Evolutionary conservation across 306 rosid species (phyloP).

Genomic region (Casuarina cunninghamiana): DNA sequence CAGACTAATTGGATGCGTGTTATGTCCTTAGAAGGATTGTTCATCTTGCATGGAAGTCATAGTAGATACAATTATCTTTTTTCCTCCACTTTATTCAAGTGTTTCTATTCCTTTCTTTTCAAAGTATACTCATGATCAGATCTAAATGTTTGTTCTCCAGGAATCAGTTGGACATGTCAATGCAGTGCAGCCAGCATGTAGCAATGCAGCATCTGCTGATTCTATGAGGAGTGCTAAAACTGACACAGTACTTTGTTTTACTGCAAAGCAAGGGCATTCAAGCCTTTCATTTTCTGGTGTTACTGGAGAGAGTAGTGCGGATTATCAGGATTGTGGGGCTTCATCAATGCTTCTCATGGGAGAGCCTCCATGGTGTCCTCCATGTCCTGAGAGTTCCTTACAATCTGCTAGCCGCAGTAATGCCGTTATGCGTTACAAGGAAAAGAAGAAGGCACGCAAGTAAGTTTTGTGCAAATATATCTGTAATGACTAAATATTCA

Average conservation of each 20-base stretch:
- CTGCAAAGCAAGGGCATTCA: slow-evolving; percentile 56
- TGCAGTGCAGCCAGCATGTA: slow-evolving; percentile 59
- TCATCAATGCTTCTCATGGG: slow-evolving; percentile 81
- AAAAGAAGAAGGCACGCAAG: slow-evolving; percentile 90
- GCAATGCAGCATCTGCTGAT: slow-evolving; percentile 84
- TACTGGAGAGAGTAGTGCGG: slow-evolving; percentile 64
- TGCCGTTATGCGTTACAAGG: slow-evolving; percentile 96
- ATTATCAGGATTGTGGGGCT: slow-evolving; percentile 87
- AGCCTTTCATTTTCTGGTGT: slow-evolving; percentile 76
- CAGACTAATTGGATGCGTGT: slow-evolving; percentile 8
- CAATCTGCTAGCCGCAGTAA: slow-evolving; percentile 79
- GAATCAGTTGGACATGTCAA: slow-evolving; percentile 50
- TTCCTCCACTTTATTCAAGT: slow-evolving; percentile 2
- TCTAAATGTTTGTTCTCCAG: slow-evolving; percentile 39
- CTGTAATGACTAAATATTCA: background rate
- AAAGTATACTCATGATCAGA: slow-evolving; percentile 17
- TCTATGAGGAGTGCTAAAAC: slow-evolving; percentile 76
- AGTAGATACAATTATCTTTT: slow-evolving; percentile 8
- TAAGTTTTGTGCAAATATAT: slow-evolving; percentile 37
- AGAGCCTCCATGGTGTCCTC: slow-evolving; percentile 93
- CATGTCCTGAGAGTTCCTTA: slow-evolving; percentile 60
- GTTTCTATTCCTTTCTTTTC: background rate
- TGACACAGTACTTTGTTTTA: slow-evolving; percentile 61
- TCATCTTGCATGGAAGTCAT: slow-evolving; percentile 1
- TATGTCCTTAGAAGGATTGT: slow-evolving; percentile 1